Percentiles rank a stretch among this genome's conserved stretches.
phyloP scores from a whole-genome alignment of 305 asterid genomes.

The Rubia peregrina region DNA sequence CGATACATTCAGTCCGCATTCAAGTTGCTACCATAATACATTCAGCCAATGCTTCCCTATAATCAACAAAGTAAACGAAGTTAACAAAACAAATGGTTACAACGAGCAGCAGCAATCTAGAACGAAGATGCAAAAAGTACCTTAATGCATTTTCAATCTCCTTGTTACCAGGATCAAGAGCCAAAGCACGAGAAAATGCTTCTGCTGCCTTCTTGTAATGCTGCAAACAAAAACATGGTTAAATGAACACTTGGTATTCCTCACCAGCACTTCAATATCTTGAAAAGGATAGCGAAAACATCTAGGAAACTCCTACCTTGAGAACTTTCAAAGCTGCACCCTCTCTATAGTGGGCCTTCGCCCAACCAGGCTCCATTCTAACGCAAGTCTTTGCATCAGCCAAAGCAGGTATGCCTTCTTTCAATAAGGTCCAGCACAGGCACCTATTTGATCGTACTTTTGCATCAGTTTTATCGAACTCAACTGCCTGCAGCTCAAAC shows the following conservation, averaged over 20 bases:
- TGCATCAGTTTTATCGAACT: not conserved
- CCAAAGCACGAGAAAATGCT: conserved; percentile 22
- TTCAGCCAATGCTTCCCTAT: not conserved
- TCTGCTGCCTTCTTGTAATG: conserved; percentile 9
- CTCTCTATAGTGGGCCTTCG: not conserved
- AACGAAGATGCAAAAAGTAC: conserved; percentile 4
- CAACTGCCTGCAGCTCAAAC: not conserved
- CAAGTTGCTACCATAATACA: not conserved
- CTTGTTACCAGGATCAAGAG: conserved; percentile 21
- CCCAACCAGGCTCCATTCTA: not conserved
- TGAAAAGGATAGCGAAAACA: not conserved
- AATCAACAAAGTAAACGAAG: not conserved
- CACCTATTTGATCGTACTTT: not conserved
- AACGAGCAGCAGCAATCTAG: not conserved
- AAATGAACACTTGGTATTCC: not conserved
- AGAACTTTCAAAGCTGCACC: not conserved
- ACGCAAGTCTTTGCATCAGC: not conserved
- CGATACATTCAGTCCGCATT: not conserved
- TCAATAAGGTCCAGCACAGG: not conserved
- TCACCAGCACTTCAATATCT: not conserved
- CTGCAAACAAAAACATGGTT: conserved; percentile 7
- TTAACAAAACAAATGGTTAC: not conserved
- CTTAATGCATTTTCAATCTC: conserved; percentile 18
- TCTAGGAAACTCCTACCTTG: not conserved
- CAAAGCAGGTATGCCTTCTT: not conserved